A percentile compares a stretch with the other conserved stretches of the same genome.
phyloP scores from a whole-genome alignment of 768 basidiomycete species.

The Lactarius trivialis region DNA sequence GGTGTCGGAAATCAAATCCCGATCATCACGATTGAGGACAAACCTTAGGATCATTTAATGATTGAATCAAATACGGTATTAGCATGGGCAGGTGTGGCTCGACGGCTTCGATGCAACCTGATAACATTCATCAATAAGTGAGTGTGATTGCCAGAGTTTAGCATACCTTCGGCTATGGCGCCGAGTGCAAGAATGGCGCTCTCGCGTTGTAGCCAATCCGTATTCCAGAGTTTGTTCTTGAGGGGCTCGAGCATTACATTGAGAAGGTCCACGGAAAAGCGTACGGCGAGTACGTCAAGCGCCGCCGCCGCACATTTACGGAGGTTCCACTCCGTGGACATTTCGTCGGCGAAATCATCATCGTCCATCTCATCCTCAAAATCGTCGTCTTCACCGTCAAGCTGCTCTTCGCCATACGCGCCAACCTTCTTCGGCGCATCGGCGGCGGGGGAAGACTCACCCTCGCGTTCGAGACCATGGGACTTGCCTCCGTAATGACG shows the following conservation, averaged over 20 bases:
- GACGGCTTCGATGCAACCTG: conserved; percentile 94
- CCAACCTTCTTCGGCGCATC: conserved; percentile 34
- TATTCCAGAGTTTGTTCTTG: conserved; percentile 89
- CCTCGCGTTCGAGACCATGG: conserved; percentile 76
- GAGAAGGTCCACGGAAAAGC: conserved; percentile 84
- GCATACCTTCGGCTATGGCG: conserved; percentile 93
- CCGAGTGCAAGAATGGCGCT: conserved; percentile 94
- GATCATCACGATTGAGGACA: conserved; percentile 17
- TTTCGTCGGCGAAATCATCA: conserved; percentile 92
- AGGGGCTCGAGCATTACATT: conserved; percentile 82
- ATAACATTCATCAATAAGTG: background rate
- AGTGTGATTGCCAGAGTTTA: background rate
- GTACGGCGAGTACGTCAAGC: conserved; percentile 91
- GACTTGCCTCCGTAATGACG: conserved; percentile 82
- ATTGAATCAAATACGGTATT: conserved; percentile 87
- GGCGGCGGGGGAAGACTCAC: conserved; percentile 29
- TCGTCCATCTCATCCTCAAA: conserved; percentile 77
- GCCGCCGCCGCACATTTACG: conserved; percentile 98
- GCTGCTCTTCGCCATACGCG: conserved; percentile 74
- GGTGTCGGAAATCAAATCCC: conserved; percentile 2
- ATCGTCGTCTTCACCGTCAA: conserved; percentile 74
- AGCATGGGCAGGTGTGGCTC: conserved; percentile 92
- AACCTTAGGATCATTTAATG: conserved; percentile 88
- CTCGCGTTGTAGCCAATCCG: conserved; percentile 91
- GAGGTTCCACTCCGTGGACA: conserved; percentile 97